Base-by-base conservation (phyloP, 2,329 filamentous ascomycete genomes). In the Paecilomyces niveus region DNA sequence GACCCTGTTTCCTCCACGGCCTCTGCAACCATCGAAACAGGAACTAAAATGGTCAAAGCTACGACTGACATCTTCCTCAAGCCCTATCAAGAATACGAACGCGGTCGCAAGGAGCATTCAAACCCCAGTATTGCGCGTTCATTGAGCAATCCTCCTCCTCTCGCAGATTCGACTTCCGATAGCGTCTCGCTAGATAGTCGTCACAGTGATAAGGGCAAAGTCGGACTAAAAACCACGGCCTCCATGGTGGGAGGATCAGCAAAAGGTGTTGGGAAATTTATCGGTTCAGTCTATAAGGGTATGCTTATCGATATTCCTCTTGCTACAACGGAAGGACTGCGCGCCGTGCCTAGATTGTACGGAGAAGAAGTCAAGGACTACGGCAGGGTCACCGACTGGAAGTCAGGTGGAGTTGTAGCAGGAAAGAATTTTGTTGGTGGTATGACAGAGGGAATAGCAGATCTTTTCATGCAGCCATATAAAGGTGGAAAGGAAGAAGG, bases 271-370 rank as follows among this genome's bases (percentile, higher is more conserved):
- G 35, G 35, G 35, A 39, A n/a, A 15, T 13, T 39, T 39, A 39
- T 39, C 35, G 62, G 57, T 2, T 58, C 57, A 3, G 63, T 60
- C 52, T 60, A 64, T 31, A 72, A 72, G 54, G 72, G 71, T 3
- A 53, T 66, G 0, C 54, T 71, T 0, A 68, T 76, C 3, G 70
- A 74, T 53, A 57, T 75, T 24, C 73, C 73, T 0, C 63, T 70
- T 22, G 72, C 74, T 1, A 58, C 69, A 0, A 60, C 73, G 1
- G 72, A 76, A 58, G 74, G 72, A 1, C 65, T 76, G 26, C 65
- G 67, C 50, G 62, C 66, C 15, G 64, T 69, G 2, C 74, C 74
- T 0, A 67, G 59, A 13, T 54, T 74, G 1, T 74, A 73, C 54
- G 72, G 73, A 9, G 71, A 75, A 26, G 64, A 68, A 26, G 66